A percentile compares a stretch with the other conserved stretches of the same genome.
Conservation (phyloP, 805 yeast species). For the Kazachstania taianensis region DNA sequence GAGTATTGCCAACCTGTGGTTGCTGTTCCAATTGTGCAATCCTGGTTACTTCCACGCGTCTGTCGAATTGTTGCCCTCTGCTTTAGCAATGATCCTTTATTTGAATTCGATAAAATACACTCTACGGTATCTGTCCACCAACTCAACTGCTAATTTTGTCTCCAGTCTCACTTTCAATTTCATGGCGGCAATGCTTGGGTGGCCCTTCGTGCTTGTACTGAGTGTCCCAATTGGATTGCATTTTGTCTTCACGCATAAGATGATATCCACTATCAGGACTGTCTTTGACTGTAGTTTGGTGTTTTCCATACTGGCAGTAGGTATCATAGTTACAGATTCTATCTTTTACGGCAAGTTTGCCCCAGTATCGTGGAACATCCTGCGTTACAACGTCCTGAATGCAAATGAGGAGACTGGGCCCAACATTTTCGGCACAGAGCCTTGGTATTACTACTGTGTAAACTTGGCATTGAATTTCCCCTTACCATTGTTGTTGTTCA, state of each 20-base stretch:
- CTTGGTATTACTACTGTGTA: conserved; percentile 56
- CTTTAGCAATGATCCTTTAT: conserved; percentile 52
- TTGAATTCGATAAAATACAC: conserved; percentile 24
- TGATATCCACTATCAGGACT: conserved; percentile 21
- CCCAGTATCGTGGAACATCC: conserved; percentile 74
- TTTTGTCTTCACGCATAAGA: conserved; percentile 20
- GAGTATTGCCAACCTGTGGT: conserved; percentile 45
- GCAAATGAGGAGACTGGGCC: conserved; percentile 69
- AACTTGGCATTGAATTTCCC: conserved; percentile 70
- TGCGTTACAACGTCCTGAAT: conserved; percentile 66
- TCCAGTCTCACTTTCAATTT: conserved; percentile 22
- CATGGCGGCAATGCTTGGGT: conserved; percentile 73
- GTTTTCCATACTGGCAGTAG: conserved; percentile 10
- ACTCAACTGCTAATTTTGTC: conserved; percentile 16
- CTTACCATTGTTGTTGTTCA: conserved; percentile 29
- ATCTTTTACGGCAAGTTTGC: conserved; percentile 47
- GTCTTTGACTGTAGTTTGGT: conserved; percentile 20
- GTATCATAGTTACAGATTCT: conserved; percentile 41
- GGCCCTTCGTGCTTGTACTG: conserved; percentile 77
- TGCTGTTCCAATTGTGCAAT: conserved; percentile 48
- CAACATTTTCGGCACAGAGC: conserved; percentile 81
- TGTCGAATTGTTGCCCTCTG: conserved; percentile 74
- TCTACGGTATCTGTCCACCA: conserved; percentile 21
- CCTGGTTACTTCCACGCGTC: conserved; percentile 89
- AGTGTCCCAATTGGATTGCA: conserved; percentile 49